phyloP scores from a whole-genome alignment of 352 stramenopile species.

The Phytophthora podocarpi region DNA sequence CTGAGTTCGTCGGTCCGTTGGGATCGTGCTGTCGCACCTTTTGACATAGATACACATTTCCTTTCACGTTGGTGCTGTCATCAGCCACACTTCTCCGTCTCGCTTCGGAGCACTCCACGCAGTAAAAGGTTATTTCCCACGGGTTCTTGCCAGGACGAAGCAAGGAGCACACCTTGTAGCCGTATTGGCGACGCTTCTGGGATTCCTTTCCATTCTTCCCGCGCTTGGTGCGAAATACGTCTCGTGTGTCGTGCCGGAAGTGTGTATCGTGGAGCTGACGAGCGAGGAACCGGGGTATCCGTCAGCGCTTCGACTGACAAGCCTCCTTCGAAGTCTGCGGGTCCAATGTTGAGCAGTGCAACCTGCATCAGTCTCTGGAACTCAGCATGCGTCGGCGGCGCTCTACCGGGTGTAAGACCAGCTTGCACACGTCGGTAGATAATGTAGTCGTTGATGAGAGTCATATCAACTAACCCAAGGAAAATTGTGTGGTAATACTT shows the following conservation, averaged over 20 bases:
- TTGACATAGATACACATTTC: not conserved
- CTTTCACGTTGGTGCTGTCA: not conserved
- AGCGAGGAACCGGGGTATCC: not conserved
- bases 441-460: conserved; percentile 1
- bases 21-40: conserved; percentile 3
- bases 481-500: conserved; percentile 15
- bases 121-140: not conserved
- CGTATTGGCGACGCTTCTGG: conserved; percentile 1
- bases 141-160: not conserved
- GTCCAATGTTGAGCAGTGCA: not conserved
- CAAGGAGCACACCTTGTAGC: conserved; percentile 1
- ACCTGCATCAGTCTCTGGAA: not conserved
- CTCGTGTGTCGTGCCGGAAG: not conserved
- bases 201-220: not conserved
- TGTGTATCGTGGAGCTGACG: not conserved
- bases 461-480: conserved; percentile 1
- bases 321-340: not conserved
- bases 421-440: conserved; percentile 9
- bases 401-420: not conserved
- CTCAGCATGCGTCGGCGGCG: not conserved
- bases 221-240: not conserved
- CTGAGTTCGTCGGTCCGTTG: not conserved
- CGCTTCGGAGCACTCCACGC: not conserved
- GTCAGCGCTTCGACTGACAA: conserved; percentile 1
- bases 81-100: not conserved